Base-by-base conservation (phyloP, 768 basidiomycete species). In the Auricularia cornea region DNA sequence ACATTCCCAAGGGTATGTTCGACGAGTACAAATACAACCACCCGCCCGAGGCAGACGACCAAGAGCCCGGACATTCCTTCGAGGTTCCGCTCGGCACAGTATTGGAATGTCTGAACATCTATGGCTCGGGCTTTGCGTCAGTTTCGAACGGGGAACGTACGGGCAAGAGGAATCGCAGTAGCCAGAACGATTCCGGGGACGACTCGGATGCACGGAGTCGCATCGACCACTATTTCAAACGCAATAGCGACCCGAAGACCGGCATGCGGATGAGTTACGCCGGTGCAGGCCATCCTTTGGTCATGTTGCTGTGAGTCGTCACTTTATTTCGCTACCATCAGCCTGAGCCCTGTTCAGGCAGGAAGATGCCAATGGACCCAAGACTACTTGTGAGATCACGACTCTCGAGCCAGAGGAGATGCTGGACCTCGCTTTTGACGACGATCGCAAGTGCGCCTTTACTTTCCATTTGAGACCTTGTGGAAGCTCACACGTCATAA, bases 81-180 rank as follows among this genome's bases (percentile, higher is more conserved):
- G 92, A 95, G 72, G 82, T 99, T 62, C 89, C 89, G 2, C 83
- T 99, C 41, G 83, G 85, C 71, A 88, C 87, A 3, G 76, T 98
- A 60, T 83, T 97, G 65, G 94, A 97, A 66, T 94, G 92, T 69
- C 79, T 99, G 33, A 95, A 96, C 69, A 88, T 98, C 62, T 98
- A 95, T 69, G 95, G 96, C 31, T 90, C 93, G 12, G 91, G 89
- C 1, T 73, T 74, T 3, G 73, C 78, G 41, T 70, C 74, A 33
- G 70, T 72, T 38, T 69, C 76, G 16, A 70, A 75, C 16, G 70
- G 69, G 61, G 66, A 67, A 60, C 51, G n/a, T 68, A 61, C 59
- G 69, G 66, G 10, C 68, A 68, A 26, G 80, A 79, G 66, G 78
- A 75, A 66, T 84, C 78, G 70, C 79, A 76, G 62, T 84, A 82